Base-by-base conservation (phyloP, 371 early-diverging fungal species). In the Mucor piriformis region DNA sequence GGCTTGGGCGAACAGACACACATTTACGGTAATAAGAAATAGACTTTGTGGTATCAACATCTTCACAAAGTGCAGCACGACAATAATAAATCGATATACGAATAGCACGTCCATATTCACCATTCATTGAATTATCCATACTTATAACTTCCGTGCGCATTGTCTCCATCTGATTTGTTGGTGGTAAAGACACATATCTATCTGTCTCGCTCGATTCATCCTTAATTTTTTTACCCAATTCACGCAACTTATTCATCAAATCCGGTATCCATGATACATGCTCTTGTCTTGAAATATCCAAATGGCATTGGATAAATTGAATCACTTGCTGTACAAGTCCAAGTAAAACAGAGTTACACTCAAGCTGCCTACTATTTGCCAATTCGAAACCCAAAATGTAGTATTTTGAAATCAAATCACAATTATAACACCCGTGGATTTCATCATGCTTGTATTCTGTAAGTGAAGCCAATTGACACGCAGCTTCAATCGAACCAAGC, bases 51-150 rank as follows among this genome's bases (percentile, higher is more conserved):
- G 68, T 43, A 35, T 61, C 54, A 27, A 52, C n/a, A 2, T 63
- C 49, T n/a, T 63, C 59, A 25, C 52, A 68, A 16, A 69, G 47
- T 23, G 29, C 18, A n/a, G 64, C 69, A 50, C 64, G 69, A 44
- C 56, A 64, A 16, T 69, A 21, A 13, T 69, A 76, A 27, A 79
- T 71, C 3, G 67, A 57, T 21, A 72, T 72, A 43, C 76, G 72
- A 35, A 70, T 68, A 8, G 76, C 74, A 29, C 78, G 71, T 7
- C 57, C 56, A 44, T 58, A 67, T n/a, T 43, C 60, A 29, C 54
- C 56, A 20, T 50, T 24, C n/a, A 54, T 49, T 16, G 49, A 40
- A n/a, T 40, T 12, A 5, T 43, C 35, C 12, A 21, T 35, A 8
- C 16, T 18, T 20, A 24, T 24, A 11, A n/a, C n/a, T n/a, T 37